Conservation (phyloP, 768 basidiomycete species). For the Leccinum rimulosum region DNA sequence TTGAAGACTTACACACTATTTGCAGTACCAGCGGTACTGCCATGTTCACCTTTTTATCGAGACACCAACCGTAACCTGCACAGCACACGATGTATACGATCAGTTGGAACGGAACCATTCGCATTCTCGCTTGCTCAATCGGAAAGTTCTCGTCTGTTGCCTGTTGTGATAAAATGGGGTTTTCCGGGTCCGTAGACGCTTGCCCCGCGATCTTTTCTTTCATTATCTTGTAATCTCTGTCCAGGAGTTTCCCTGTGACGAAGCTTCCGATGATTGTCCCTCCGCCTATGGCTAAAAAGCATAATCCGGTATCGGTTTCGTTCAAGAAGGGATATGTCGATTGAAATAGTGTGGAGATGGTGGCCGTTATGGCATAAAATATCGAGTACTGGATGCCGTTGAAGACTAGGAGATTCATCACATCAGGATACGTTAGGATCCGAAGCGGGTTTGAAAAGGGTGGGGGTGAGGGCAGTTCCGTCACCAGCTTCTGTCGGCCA, state of each 20-base stretch:
- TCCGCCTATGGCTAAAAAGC: constrained; percentile 72
- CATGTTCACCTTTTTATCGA: constrained; percentile 47
- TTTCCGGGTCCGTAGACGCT: constrained; percentile 21
- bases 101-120: constrained; percentile 42
- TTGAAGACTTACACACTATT: constrained; percentile 19
- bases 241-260: constrained; percentile 60
- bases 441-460: constrained; percentile 38
- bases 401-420: constrained; percentile 42
- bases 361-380: constrained; percentile 46
- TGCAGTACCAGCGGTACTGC: constrained; percentile 55
- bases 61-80: constrained; percentile 61
- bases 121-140: constrained; percentile 57
- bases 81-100: constrained; percentile 39
- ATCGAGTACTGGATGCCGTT: constrained; percentile 54
- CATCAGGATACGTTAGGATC: constrained; percentile 38
- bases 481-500: constrained; percentile 14
- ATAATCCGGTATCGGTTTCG: constrained; percentile 62
- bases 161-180: constrained; percentile 17
- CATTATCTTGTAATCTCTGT: constrained; percentile 57
- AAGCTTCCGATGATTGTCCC: constrained; percentile 64
- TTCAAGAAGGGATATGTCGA: constrained; percentile 46
- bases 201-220: constrained; percentile 20
- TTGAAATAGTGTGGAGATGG: constrained; percentile 50
- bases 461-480: constrained; percentile 8
- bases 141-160: constrained; percentile 46